These are phyloP conservation scores for Talinum fruticosum DNA, from an alignment of 148 eudicot species.

Conservation along the genomic window DNA sequence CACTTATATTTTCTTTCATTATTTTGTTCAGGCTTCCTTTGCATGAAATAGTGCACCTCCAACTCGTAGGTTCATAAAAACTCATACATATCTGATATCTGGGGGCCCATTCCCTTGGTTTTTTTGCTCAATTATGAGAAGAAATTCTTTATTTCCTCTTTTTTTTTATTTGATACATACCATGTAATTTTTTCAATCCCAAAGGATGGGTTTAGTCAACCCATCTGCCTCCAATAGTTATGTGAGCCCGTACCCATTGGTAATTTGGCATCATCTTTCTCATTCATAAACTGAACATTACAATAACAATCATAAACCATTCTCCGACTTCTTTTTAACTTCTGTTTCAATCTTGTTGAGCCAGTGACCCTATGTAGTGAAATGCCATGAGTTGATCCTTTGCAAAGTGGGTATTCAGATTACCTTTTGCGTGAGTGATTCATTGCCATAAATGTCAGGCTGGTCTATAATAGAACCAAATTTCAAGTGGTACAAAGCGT, in stretches of 20 bases:
- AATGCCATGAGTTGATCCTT: background rate
- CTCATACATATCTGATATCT: background rate
- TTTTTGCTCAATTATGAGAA: background rate
- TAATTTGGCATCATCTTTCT: background rate
- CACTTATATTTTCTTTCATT: background rate
- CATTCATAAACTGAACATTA: background rate
- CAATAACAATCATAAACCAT: background rate
- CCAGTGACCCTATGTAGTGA: background rate
- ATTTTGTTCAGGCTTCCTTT: constrained; percentile 9
- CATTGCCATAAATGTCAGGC: background rate
- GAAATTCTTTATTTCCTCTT: background rate
- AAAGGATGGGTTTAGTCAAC: background rate
- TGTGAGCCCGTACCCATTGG: background rate
- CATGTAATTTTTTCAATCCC: background rate
- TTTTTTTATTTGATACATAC: background rate
- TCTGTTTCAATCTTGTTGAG: background rate
- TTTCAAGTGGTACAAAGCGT: background rate
- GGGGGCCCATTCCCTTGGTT: background rate
- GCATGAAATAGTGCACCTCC: background rate
- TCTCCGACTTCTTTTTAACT: background rate
- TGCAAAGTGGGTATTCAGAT: too few species aligned
- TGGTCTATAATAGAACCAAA: background rate
- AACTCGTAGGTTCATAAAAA: background rate
- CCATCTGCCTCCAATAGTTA: background rate
- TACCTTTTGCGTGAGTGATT: background rate